Evolutionary conservation across 1,284 basidiomycete species (phyloP).

Genomic region (Phylloboletellus chloephorus): DNA sequence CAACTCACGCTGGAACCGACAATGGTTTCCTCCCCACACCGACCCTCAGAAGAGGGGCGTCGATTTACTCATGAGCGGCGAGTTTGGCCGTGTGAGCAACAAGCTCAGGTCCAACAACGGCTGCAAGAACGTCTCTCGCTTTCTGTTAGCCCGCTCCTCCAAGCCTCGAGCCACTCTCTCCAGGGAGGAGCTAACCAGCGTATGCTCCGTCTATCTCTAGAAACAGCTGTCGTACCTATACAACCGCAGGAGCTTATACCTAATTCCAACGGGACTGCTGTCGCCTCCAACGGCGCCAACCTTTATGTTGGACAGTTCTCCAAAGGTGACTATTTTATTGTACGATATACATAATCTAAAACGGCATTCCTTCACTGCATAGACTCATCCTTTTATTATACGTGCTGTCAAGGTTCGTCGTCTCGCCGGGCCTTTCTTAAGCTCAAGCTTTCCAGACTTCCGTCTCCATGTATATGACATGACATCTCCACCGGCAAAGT

Average conservation of each 20-base stretch:
- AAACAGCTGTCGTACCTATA: constrained; percentile 5
- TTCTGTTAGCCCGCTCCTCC: constrained; percentile 41
- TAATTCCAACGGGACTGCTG: constrained; percentile 82
- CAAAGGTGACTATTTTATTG: constrained; percentile 43
- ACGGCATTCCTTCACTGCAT: constrained; percentile 4
- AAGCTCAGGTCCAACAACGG: constrained; percentile 40
- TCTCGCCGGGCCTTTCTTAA: constrained; percentile 2
- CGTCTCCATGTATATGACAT: constrained; percentile 86
- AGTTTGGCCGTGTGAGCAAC: constrained; percentile 71
- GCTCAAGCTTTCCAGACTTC: constrained; percentile 56
- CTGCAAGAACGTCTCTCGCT: constrained; percentile 42
- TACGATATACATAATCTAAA: constrained; percentile 16
- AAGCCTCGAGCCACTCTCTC: constrained; percentile 35
- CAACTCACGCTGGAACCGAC: constrained; percentile 19
- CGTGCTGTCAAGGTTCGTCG: constrained; percentile 66
- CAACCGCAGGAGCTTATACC: constrained; percentile 67
- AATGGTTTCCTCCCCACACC: constrained; percentile 47
- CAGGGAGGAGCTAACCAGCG: constrained; percentile 52
- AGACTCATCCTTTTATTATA: constrained; percentile 82
- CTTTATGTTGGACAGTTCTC: constrained; percentile 95
- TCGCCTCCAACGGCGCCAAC: constrained; percentile 75
- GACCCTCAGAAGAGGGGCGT: constrained; percentile 71
- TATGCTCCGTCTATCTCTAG: constrained; percentile 29
- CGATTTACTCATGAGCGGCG: constrained; percentile 71
- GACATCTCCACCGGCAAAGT: constrained; percentile 42